Conservation (phyloP, 805 yeast genomes). For the Osmozyma mogii region DNA sequence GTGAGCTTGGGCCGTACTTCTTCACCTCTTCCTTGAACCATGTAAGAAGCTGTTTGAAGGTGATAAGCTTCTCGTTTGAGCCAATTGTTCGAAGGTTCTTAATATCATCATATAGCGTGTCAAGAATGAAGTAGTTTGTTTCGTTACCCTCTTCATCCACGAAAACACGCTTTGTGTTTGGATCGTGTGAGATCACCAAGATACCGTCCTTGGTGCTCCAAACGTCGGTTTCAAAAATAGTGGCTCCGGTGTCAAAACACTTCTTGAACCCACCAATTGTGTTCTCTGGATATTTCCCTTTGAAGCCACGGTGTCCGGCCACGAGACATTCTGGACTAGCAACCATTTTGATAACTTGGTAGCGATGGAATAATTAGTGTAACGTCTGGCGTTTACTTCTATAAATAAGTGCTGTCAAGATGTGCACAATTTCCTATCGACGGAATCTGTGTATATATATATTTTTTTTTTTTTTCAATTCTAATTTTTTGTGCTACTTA, state of each 20-base stretch:
- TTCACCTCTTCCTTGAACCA: conserved; percentile 23
- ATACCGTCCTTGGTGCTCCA: conserved; percentile 32
- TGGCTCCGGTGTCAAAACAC: conserved; percentile 32
- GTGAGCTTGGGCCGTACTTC: conserved; percentile 6
- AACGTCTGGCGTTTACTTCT: too few species aligned
- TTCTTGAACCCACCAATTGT: conserved; percentile 29
- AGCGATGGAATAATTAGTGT: too few species aligned
- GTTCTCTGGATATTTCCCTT: conserved; percentile 33
- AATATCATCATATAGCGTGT: conserved; percentile 22
- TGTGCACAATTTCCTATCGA: too few species aligned
- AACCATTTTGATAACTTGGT: too few species aligned
- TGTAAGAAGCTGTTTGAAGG: conserved; percentile 23
- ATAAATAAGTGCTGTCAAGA: too few species aligned
- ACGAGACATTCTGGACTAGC: conserved; percentile 24
- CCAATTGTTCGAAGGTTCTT: conserved; percentile 18
- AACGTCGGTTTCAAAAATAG: conserved; percentile 35
- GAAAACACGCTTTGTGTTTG: conserved; percentile 29
- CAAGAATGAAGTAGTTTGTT: conserved; percentile 26
- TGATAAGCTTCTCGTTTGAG: conserved; percentile 25
- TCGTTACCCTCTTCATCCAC: conserved; percentile 26
- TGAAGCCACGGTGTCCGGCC: conserved; percentile 38
- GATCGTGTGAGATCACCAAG: conserved; percentile 34
- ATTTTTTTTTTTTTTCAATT: too few species aligned
- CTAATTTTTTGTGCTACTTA: too few species aligned
- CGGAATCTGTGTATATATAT: too few species aligned